Evolutionary conservation across 2,329 filamentous ascomycete genomes (phyloP).

Genomic region (Sphaerulina vaccinii): DNA sequence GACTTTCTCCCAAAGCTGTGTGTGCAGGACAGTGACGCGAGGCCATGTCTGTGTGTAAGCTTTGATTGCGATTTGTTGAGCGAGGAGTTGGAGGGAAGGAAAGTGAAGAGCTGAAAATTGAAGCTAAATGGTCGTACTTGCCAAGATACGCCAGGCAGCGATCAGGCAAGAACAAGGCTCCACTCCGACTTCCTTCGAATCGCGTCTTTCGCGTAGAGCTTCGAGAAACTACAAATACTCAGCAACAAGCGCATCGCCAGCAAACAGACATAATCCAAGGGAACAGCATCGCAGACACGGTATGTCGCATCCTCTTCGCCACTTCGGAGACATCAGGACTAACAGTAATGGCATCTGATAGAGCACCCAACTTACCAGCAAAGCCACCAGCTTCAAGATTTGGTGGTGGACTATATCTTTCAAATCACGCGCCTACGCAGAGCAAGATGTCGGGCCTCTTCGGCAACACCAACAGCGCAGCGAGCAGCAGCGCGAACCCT

Average conservation of each 20-base stretch:
- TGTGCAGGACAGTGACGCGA: conserved; percentile 43
- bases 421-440: background rate
- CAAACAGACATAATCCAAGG: too few relatives aligned
- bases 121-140: conserved; percentile 49
- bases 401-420: background rate
- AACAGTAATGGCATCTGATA: too few relatives aligned
- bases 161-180: background rate
- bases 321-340: too few relatives aligned
- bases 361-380: background rate
- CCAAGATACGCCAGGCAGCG: background rate
- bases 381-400: background rate
- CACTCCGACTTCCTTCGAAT: too few relatives aligned
- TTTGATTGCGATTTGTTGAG: conserved; percentile 99
- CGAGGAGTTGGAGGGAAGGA: conserved; percentile 72
- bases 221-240: too few relatives aligned
- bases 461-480: conserved; percentile 46
- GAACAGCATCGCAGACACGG: too few relatives aligned
- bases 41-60: conserved; percentile 77
- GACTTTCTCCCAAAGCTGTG: conserved; percentile 99
- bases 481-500: conserved; percentile 57
- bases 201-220: too few relatives aligned
- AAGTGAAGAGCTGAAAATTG: conserved; percentile 17
- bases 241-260: too few relatives aligned
- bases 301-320: too few relatives aligned
- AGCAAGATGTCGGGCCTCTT: conserved; percentile 42